Evolutionary conservation across 495 filamentous ascomycete species (phyloP).

Genomic region (Penicillium tannophilum): DNA sequence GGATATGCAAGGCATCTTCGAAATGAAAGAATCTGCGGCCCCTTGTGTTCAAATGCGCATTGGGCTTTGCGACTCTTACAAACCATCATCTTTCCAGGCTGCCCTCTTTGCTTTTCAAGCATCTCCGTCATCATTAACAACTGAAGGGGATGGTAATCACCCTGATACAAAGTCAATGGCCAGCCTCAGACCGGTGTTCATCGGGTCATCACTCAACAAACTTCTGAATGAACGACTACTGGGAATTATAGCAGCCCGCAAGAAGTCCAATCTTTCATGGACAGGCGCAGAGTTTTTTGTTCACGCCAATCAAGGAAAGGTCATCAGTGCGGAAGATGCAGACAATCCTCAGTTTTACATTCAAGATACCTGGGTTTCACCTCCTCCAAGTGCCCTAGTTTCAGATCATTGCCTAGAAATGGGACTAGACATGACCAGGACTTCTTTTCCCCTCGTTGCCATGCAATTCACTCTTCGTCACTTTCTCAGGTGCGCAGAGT

Average conservation of each 20-base stretch:
- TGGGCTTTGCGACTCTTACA: slow-evolving; percentile 52
- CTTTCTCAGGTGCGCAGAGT: slow-evolving; percentile 81
- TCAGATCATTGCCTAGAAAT: slow-evolving; percentile 54
- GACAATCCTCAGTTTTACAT: slow-evolving; percentile 14
- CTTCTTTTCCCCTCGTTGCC: slow-evolving; percentile 70
- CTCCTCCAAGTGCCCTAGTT: slow-evolving; percentile 36
- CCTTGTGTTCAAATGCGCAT: slow-evolving; percentile 40
- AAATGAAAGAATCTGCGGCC: slow-evolving; percentile 9
- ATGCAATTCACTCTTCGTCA: slow-evolving; percentile 83
- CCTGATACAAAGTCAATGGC: no score
- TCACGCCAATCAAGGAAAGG: slow-evolving; percentile 44
- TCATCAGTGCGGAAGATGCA: slow-evolving; percentile 8
- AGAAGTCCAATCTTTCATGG: slow-evolving; percentile 61
- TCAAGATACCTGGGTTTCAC: slow-evolving; percentile 30
- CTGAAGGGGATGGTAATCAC: slow-evolving; percentile 25
- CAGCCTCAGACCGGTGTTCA: slow-evolving; percentile 55
- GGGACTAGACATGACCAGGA: slow-evolving; percentile 8
- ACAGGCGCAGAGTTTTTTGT: slow-evolving; percentile 66
- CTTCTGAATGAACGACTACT: slow-evolving; percentile 72
- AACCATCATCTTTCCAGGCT: slow-evolving; percentile 43
- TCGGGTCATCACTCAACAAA: slow-evolving; percentile 70
- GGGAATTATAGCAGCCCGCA: slow-evolving; percentile 61
- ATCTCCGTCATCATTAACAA: slow-evolving; percentile 8
- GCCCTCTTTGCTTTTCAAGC: slow-evolving; percentile 53
- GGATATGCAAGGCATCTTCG: slow-evolving; percentile 51